Evolutionary conservation across 208 protist species (phyloP), one percentile per base, ranked within the genome.

Genomic region (Phytomonas francai): DNA sequence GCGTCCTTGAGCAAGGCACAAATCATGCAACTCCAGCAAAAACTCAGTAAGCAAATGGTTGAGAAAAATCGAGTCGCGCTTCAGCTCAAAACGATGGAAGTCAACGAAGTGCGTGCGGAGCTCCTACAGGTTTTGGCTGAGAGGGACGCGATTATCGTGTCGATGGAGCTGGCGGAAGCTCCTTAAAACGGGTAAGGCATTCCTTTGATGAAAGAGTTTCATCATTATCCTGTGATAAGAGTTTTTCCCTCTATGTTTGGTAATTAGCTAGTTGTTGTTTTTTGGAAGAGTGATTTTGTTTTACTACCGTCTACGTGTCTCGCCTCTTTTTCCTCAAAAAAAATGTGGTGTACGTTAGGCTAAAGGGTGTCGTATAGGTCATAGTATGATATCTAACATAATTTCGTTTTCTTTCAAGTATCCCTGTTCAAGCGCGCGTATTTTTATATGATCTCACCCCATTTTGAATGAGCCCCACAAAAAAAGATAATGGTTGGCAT

Each of bases 1-100:
- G 1, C 33, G 4, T 31, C 67, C 63, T 30, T 93, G 65, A 81
- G 63, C 70, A 89, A 86, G 67, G 78, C 78, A 0, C 84, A 91
- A 63, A 68, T 89, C 42, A 73, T 79, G 71, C 83, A 89, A 76
- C 80, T 92, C 45, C 83, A 90, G 76, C 84, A 91, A 76, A 92
- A 92, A 66, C 65, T 91, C 31, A 73, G 73, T 42, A 94, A 92
- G 78, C 86, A 89, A 65, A 85, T 76, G 25, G 79, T 83, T 76
- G 86, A 92, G 19, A 75, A 78, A 39, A 87, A 86, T 65, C 86
- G 86, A 42, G 65, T 91, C 49, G 79, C 83, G 28, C 66, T 94
- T 70, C 85, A 92, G 72, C 70, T 94, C 64, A 94, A 92, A 75
- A 73, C 89, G 39, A 74, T 84, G 73, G 82, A 92, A 67, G 66